Base-by-base conservation (phyloP, 148 eudicot genomes). In the Vaccinium vitisidaea region DNA sequence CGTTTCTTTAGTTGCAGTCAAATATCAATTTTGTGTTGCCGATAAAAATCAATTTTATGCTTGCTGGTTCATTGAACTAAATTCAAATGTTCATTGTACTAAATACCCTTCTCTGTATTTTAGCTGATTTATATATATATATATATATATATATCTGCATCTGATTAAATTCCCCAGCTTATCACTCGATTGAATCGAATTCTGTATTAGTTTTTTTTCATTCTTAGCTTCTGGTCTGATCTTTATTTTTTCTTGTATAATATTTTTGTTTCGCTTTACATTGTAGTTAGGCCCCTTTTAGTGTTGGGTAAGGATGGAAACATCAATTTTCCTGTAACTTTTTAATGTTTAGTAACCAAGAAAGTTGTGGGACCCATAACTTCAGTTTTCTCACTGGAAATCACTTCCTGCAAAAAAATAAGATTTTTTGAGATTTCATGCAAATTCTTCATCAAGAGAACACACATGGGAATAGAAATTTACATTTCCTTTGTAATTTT, bases 201-300 rank as follows among this genome's bases (percentile, higher is more conserved):
- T 55, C 59, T 55, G 54, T 8, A 14, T 53, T 16, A n/a, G 6
- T 54, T 54, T 32, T 55, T 30, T 55, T 19, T n/a, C 46, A 30
- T 77, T 55, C 52, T 78, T 43, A 13, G 58, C 19, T 55, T 55
- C 59, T 55, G 59, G 59, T 78, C 43, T 52, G 80, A 78, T 78
- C 43, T 53, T 78, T 59, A 59, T 6, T 18, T 59, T 59, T 18
- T 19, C 8, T 59, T 23, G 1, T 19, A 19, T 19, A 59, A 59
- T 59, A 7, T 23, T 19, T 59, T 59, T 18, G n/a, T 23, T 59
- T 59, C 65, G 23, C 65, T 59, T 21, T 59, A 59, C 65, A 19
- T 19, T 59, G 65, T 18, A 19, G 23, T 19, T 59, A 55, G 69
- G 25, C 10, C 11, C 5, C 9, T n/a, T 59, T 6, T 1, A 4